Conservation (phyloP, 23 red algal species). For the Gracilaria vermiculophylla region DNA sequence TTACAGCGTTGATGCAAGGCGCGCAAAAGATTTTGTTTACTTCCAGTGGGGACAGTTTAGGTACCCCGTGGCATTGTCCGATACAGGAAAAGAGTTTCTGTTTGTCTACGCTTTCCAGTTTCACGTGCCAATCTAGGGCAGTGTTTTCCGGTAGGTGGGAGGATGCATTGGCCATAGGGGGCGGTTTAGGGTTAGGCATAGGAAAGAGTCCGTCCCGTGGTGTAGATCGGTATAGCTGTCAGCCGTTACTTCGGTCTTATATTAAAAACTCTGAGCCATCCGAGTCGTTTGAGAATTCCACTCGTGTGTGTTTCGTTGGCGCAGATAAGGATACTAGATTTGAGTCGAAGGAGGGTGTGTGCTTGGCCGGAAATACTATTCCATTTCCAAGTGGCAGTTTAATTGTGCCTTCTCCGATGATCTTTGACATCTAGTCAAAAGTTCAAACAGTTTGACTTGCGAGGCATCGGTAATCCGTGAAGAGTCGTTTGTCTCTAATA, state of each 20-base stretch:
- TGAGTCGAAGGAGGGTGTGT: not conserved
- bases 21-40: not conserved
- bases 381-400: not conserved
- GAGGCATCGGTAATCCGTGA: not conserved
- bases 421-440: not conserved
- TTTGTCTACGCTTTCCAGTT: not conserved
- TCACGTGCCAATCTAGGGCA: not conserved
- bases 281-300: too few species aligned
- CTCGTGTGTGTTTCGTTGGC: too few species aligned
- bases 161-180: too few species aligned
- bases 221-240: too few species aligned
- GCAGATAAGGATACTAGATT: too few species aligned
- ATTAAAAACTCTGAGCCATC: too few species aligned
- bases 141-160: not conserved
- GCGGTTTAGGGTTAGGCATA: too few species aligned
- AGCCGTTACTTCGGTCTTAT: too few species aligned
- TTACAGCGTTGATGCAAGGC: not conserved
- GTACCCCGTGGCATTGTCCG: not conserved
- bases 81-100: not conserved
- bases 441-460: not conserved
- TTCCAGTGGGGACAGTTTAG: not conserved
- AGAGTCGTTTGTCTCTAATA: not conserved
- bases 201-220: too few species aligned
- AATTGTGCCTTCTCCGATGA: constrained; percentile 4
- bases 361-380: not conserved